phyloP scores from a whole-genome alignment of 2,329 filamentous ascomycete genomes.

The Coleophoma crateriformis region DNA sequence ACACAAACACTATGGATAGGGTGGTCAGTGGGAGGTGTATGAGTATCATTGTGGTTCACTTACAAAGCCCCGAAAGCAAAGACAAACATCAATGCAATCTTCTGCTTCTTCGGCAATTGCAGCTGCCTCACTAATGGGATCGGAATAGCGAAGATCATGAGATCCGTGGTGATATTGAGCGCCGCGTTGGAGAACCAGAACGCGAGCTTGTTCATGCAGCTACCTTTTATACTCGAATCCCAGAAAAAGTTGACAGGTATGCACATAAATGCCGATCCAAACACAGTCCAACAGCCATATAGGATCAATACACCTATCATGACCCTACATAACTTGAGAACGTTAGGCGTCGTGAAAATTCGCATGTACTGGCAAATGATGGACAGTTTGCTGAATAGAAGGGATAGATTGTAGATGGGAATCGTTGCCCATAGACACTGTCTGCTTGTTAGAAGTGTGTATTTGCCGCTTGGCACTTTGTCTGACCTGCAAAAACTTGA shows the following conservation, averaged over 20 bases:
- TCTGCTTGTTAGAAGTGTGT: too few species aligned
- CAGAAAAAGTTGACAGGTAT: conserved; percentile 10
- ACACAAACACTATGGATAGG: conserved; percentile 6
- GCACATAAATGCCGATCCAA: conserved; percentile 21
- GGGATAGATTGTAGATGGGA: conserved; percentile 18
- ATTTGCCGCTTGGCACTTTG: neutral
- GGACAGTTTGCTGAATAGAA: conserved; percentile 22
- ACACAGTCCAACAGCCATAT: conserved; percentile 22
- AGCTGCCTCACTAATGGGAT: conserved; percentile 24
- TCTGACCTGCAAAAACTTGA: neutral
- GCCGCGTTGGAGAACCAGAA: conserved; percentile 42
- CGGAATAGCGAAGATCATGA: conserved; percentile 26
- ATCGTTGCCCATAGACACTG: conserved; percentile 21
- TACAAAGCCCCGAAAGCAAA: conserved; percentile 29
- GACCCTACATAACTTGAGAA: conserved; percentile 16
- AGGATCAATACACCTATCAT: conserved; percentile 15
- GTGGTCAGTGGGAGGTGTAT: neutral
- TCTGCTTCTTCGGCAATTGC: conserved; percentile 33
- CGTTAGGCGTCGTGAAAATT: conserved; percentile 17
- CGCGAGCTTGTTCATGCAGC: conserved; percentile 1
- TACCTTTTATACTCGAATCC: neutral
- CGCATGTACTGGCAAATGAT: conserved; percentile 23
- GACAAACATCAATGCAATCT: conserved; percentile 39
- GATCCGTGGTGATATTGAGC: conserved; percentile 28
- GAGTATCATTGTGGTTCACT: neutral